These are phyloP conservation scores for Bifiguratus adelaidae DNA, from an alignment of 192 early-diverging fungal species.

Conservation along the genomic window DNA sequence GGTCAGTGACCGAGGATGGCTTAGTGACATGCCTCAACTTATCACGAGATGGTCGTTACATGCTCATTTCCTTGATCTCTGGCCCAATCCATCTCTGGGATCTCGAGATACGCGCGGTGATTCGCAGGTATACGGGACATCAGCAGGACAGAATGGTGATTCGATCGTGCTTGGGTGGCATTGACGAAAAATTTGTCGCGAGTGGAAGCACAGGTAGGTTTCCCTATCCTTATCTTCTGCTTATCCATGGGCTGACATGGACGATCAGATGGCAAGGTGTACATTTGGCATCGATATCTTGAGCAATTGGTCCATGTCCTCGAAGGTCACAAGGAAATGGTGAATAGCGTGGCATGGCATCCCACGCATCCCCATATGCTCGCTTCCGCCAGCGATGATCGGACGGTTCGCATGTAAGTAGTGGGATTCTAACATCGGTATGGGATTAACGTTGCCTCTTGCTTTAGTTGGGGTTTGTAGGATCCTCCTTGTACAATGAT, in stretches of 20 bases:
- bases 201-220: constrained; percentile 85
- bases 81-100: constrained; percentile 96
- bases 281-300: constrained; percentile 74
- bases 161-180: constrained; percentile 84
- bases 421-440: too few relatives aligned
- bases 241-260: constrained; percentile 14
- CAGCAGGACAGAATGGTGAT: constrained; percentile 85
- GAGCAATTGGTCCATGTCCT: constrained; percentile 56
- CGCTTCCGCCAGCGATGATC: constrained; percentile 75
- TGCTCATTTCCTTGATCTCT: too few relatives aligned
- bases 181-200: constrained; percentile 69
- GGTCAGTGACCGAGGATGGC: too few relatives aligned
- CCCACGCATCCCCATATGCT: constrained; percentile 50
- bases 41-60: too few relatives aligned
- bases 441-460: too few relatives aligned
- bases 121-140: constrained; percentile 70
- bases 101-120: constrained; percentile 49
- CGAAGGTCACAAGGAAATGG: constrained; percentile 53
- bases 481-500: too few relatives aligned
- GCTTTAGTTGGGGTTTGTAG: too few relatives aligned
- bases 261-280: constrained; percentile 55
- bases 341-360: constrained; percentile 73
- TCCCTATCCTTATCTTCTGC: not conserved
- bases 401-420: constrained; percentile 68
- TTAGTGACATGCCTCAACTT: too few relatives aligned